These are phyloP conservation scores for Tylopilus vinaceipallidus DNA, from an alignment of 768 basidiomycete species.

Conservation along the genomic window DNA sequence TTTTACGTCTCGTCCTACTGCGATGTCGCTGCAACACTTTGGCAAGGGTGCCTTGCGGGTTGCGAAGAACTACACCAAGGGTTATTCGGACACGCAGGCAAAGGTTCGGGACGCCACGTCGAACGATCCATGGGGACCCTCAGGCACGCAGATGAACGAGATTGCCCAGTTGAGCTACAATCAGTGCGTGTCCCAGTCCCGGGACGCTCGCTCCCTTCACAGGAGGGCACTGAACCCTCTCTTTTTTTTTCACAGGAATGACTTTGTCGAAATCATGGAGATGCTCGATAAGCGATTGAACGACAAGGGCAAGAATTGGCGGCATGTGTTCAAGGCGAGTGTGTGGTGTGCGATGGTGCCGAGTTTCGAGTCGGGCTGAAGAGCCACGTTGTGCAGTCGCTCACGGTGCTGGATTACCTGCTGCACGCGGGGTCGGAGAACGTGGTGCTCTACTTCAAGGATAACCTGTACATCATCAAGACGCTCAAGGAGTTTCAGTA, in stretches of 20 bases:
- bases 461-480: conserved; percentile 97
- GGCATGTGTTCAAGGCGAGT: conserved; percentile 95
- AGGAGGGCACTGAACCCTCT: background rate
- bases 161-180: conserved; percentile 96
- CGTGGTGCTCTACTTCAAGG: conserved; percentile 96
- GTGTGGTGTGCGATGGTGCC: too few relatives aligned
- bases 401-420: conserved; percentile 93
- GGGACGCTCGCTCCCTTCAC: background rate
- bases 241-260: conserved; percentile 59
- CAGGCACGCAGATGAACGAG: conserved; percentile 98
- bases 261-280: conserved; percentile 99
- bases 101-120: conserved; percentile 97
- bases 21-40: conserved; percentile 68
- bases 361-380: too few relatives aligned
- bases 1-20: background rate
- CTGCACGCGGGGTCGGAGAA: conserved; percentile 97
- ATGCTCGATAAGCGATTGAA: conserved; percentile 98
- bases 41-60: conserved; percentile 84
- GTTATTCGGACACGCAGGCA: conserved; percentile 92
- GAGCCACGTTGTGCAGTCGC: conserved; percentile 53
- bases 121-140: conserved; percentile 98
- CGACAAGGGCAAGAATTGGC: conserved; percentile 99
- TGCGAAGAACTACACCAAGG: conserved; percentile 94
- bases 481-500: conserved; percentile 99
- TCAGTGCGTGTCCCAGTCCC: conserved; percentile 56